Conservation (phyloP, 768 basidiomycete genomes). For the Termitomyces sp. region DNA sequence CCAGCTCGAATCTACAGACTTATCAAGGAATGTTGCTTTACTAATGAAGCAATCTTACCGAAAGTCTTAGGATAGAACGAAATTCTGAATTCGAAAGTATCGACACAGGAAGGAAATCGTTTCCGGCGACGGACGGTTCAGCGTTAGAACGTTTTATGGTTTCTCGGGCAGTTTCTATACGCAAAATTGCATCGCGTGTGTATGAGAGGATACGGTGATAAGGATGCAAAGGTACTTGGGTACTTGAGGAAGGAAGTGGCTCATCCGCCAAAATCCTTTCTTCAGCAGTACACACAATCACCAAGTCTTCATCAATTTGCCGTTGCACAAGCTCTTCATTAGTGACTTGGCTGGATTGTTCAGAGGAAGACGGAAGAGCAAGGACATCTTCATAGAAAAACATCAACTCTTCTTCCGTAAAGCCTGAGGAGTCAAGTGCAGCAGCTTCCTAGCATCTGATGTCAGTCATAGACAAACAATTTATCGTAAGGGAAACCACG, state of each 20-base stretch:
- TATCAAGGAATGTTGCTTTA: slow-evolving; percentile 1
- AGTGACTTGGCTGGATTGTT: slow-evolving; percentile 5
- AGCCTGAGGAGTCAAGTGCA: slow-evolving; percentile 24
- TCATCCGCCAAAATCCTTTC: slow-evolving; percentile 16
- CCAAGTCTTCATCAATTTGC: slow-evolving; percentile 27
- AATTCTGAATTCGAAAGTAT: slow-evolving; percentile 49
- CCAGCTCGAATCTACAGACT: slow-evolving; percentile 35
- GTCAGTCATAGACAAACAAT: neutral
- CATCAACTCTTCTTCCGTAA: slow-evolving; percentile 37
- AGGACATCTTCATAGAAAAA: slow-evolving; percentile 41
- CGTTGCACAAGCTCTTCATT: slow-evolving; percentile 11
- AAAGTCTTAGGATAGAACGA: slow-evolving; percentile 46
- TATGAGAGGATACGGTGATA: slow-evolving; percentile 30
- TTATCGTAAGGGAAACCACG: neutral
- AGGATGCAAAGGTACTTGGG: slow-evolving; percentile 2
- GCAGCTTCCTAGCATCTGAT: slow-evolving; percentile 21
- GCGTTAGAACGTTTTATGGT: slow-evolving; percentile 8
- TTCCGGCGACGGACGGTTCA: slow-evolving; percentile 7
- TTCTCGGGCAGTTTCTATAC: slow-evolving; percentile 25
- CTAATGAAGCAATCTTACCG: slow-evolving; percentile 29
- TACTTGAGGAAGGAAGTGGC: slow-evolving; percentile 1
- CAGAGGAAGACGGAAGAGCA: slow-evolving; percentile 20
- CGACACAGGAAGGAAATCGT: slow-evolving; percentile 33
- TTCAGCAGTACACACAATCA: slow-evolving; percentile 27
- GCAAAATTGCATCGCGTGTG: slow-evolving; percentile 28